Conservation (phyloP, 352 stramenopile species). For the Thalassiosira oceanica region DNA sequence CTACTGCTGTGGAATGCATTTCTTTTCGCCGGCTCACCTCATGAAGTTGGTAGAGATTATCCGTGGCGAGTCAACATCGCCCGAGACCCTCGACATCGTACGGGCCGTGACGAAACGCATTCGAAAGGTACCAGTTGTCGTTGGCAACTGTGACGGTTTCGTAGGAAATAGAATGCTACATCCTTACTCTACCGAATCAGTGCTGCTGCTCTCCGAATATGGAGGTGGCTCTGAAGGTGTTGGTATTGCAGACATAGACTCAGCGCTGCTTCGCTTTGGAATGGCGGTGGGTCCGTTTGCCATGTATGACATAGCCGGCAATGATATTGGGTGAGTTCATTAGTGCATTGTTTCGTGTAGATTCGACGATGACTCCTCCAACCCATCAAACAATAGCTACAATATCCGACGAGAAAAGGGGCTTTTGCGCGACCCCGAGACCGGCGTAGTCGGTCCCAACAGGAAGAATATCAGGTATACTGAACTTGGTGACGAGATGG, state of each 20-base stretch:
- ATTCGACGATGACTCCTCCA: neutral
- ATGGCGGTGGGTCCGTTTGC: conserved; percentile 80
- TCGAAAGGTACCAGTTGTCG: conserved; percentile 84
- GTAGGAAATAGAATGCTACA: conserved; percentile 87
- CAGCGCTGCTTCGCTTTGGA: conserved; percentile 55
- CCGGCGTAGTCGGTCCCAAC: conserved; percentile 39
- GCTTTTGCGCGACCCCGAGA: conserved; percentile 52
- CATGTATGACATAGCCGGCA: conserved; percentile 85
- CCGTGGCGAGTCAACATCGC: conserved; percentile 58
- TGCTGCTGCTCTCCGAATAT: conserved; percentile 77
- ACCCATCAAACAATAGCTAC: conserved; percentile 37
- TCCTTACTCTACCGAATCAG: conserved; percentile 78
- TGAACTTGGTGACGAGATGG: conserved; percentile 77
- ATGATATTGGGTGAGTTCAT: conserved; percentile 80
- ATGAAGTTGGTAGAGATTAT: conserved; percentile 88
- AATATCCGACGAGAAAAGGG: conserved; percentile 78
- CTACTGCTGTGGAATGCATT: conserved; percentile 85
- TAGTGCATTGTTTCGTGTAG: conserved; percentile 1
- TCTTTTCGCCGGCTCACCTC: conserved; percentile 85
- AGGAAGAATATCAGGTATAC: conserved; percentile 65
- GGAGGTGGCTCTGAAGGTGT: conserved; percentile 47
- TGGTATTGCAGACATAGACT: conserved; percentile 56
- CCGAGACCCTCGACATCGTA: conserved; percentile 68
- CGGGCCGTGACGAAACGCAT: conserved; percentile 82
- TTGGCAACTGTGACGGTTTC: conserved; percentile 88